Evolutionary conservation across 108 stramenopile species (phyloP).

Genomic region (Nitzschia inconspicua): DNA sequence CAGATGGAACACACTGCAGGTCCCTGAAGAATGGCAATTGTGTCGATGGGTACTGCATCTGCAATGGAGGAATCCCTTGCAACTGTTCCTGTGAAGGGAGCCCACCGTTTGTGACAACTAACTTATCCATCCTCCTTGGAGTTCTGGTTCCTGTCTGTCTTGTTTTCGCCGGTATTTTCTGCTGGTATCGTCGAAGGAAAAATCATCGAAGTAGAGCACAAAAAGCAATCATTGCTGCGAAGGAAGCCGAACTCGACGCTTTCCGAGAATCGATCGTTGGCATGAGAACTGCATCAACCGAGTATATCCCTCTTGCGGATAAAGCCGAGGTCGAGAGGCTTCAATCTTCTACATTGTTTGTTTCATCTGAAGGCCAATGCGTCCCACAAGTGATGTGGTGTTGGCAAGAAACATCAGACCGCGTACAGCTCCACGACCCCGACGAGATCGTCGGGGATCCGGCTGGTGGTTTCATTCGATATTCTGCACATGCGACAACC

Average conservation of each 20-base stretch:
- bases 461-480: background rate
- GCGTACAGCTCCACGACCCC: background rate
- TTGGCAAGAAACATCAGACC: background rate
- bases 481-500: background rate
- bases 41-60: constrained; percentile 1
- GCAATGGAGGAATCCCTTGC: constrained; percentile 1
- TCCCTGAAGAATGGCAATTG: background rate
- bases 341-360: background rate
- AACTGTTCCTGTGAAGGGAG: constrained; percentile 2
- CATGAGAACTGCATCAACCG: constrained; percentile 1
- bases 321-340: background rate
- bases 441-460: background rate
- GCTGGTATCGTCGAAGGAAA: constrained; percentile 11
- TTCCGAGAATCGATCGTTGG: constrained; percentile 19
- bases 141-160: background rate
- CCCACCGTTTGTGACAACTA: background rate
- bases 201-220: background rate
- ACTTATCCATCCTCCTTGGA: background rate
- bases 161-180: background rate
- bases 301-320: background rate
- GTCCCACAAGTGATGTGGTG: background rate
- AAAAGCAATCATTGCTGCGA: constrained; percentile 4
- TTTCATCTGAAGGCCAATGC: background rate
- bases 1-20: background rate
- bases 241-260: constrained; percentile 12